Evolutionary conservation across 495 filamentous ascomycete genomes (phyloP).

Genomic region (Haplographium delicatum): DNA sequence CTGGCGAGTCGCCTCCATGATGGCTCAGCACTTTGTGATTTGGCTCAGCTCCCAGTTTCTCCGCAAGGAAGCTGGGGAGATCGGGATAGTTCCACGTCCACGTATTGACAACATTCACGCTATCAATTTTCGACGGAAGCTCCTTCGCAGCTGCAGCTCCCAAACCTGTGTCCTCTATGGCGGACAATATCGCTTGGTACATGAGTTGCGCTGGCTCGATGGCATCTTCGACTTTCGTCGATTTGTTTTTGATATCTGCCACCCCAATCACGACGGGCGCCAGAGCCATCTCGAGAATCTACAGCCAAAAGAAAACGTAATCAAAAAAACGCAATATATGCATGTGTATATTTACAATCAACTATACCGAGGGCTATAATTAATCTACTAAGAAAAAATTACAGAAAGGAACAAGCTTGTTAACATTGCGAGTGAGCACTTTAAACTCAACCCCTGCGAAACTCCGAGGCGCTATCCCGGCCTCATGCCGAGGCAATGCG

Average conservation of each 20-base stretch:
- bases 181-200: conserved; percentile 39
- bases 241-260: conserved; percentile 47
- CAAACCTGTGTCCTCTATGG: conserved; percentile 38
- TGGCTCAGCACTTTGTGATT: conserved; percentile 38
- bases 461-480: too few species aligned
- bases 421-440: too few species aligned
- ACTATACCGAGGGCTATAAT: too few species aligned
- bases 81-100: conserved; percentile 56
- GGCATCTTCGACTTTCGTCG: conserved; percentile 42
- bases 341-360: too few species aligned
- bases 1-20: conserved; percentile 51
- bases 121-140: conserved; percentile 44
- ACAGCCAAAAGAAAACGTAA: too few species aligned
- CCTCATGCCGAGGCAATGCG: too few species aligned
- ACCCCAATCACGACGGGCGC: conserved; percentile 48
- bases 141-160: conserved; percentile 14
- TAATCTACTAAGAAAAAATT: too few species aligned
- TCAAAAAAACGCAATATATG: too few species aligned
- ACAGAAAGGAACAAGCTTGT: too few species aligned
- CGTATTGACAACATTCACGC: conserved; percentile 45
- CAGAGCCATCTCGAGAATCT: background rate
- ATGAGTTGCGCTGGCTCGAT: conserved; percentile 49
- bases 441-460: too few species aligned
- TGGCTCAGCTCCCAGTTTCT: conserved; percentile 35
- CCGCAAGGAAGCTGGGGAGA: conserved; percentile 38